These are phyloP conservation scores for Microstegium vimineum DNA, from an alignment of 176 grass and related monocot species.

Conservation along the genomic window DNA sequence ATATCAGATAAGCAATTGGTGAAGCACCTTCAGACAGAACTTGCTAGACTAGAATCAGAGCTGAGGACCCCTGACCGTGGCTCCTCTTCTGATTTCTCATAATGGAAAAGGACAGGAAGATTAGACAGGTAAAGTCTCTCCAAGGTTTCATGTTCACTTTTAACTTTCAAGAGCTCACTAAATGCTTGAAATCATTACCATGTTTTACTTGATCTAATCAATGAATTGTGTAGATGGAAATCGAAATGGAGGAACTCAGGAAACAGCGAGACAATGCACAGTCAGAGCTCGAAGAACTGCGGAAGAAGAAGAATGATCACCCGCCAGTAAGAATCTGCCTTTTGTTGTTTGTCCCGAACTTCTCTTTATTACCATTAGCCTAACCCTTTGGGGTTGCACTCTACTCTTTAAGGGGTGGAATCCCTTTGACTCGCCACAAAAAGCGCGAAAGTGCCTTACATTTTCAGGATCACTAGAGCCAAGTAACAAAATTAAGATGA, in stretches of 20 bases:
- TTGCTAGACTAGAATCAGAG: slow-evolving; percentile 89
- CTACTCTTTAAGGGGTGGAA: slow-evolving; percentile 60
- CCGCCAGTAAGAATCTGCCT: slow-evolving; percentile 37
- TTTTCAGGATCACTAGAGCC: slow-evolving; percentile 62
- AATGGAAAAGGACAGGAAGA: slow-evolving; percentile 75
- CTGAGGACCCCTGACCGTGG: slow-evolving; percentile 58
- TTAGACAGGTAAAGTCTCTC: slow-evolving; percentile 59
- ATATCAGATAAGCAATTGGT: slow-evolving; percentile 91
- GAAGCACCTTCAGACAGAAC: slow-evolving; percentile 81
- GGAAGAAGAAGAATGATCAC: slow-evolving; percentile 49
- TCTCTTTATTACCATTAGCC: slow-evolving; percentile 4
- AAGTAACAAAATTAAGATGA: slow-evolving; percentile 43
- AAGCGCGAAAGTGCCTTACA: slow-evolving; percentile 67
- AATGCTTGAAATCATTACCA: slow-evolving; percentile 6
- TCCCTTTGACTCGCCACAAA: slow-evolving; percentile 73
- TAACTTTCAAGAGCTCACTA: slow-evolving; percentile 4
- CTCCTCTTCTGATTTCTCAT: slow-evolving; percentile 58
- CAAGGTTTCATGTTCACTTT: slow-evolving; percentile 17
- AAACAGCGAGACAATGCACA: slow-evolving; percentile 69
- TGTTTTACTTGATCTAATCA: slow-evolving; percentile 19
- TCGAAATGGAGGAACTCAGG: slow-evolving; percentile 78
- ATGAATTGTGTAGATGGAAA: slow-evolving; percentile 66
- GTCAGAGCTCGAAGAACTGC: slow-evolving; percentile 57
- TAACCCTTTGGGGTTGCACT: slow-evolving; percentile 11
- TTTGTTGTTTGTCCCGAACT: slow-evolving; percentile 4